Conservation (phyloP, 2,329 filamentous ascomycete genomes). For the Xylaria sp. region DNA sequence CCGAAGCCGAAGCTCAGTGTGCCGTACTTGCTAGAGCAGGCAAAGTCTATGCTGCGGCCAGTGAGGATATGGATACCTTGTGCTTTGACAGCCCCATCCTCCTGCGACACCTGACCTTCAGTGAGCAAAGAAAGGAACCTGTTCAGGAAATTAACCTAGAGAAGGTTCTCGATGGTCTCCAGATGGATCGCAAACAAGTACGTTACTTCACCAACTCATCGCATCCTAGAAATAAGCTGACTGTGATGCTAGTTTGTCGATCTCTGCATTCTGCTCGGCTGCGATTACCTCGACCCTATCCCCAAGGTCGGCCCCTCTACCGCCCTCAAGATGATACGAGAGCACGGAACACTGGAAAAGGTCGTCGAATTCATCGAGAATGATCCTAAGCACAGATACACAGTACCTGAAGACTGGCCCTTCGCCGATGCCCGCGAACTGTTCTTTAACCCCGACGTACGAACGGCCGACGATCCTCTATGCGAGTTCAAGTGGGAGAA, state of each 20-base stretch:
- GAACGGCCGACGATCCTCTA: conserved; percentile 71
- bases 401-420: conserved; percentile 93
- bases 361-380: conserved; percentile 76
- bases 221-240: neutral
- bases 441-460: conserved; percentile 88
- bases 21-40: conserved; percentile 82
- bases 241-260: conserved; percentile 71
- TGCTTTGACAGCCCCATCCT: conserved; percentile 92
- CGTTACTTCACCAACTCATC: conserved; percentile 6
- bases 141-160: conserved; percentile 92
- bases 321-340: conserved; percentile 87
- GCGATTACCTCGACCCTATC: conserved; percentile 94
- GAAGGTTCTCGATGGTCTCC: conserved; percentile 77
- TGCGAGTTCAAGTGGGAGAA: conserved; percentile 98
- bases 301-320: conserved; percentile 91
- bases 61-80: conserved; percentile 97
- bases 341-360: conserved; percentile 81
- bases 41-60: conserved; percentile 94
- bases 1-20: conserved; percentile 95
- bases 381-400: conserved; percentile 73
- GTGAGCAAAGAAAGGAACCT: conserved; percentile 93
- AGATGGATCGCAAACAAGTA: conserved; percentile 84
- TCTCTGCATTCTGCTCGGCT: conserved; percentile 93
- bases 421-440: conserved; percentile 86
- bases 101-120: conserved; percentile 89